These are phyloP conservation scores for Claviceps lovelessii DNA, from an alignment of 2,329 filamentous ascomycete genomes.

Conservation along the genomic window DNA sequence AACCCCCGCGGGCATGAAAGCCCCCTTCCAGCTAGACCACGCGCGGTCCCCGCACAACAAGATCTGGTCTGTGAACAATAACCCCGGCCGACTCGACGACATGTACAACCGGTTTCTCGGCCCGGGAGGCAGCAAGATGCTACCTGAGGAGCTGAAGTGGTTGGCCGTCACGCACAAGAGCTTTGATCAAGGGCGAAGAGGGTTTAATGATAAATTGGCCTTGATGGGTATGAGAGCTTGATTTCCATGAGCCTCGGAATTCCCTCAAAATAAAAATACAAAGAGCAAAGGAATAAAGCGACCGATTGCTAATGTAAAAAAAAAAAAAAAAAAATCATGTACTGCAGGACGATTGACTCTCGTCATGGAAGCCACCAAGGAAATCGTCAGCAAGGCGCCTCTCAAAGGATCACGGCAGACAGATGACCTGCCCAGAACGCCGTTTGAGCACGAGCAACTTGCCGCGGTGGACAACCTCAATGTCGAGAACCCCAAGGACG, in stretches of 20 bases:
- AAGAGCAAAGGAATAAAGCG: background rate
- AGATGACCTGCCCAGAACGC: constrained; percentile 42
- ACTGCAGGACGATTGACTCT: constrained; percentile 22
- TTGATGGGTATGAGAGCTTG: constrained; percentile 50
- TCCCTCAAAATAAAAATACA: background rate
- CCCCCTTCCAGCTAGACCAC: constrained; percentile 48
- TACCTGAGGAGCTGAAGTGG: constrained; percentile 92
- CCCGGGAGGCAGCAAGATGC: constrained; percentile 51
- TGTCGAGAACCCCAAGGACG: constrained; percentile 39
- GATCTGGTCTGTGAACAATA: constrained; percentile 57
- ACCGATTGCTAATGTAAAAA: too few relatives aligned
- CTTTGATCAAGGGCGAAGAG: constrained; percentile 86
- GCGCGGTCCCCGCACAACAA: constrained; percentile 38
- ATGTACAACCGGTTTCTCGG: constrained; percentile 70
- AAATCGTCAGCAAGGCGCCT: constrained; percentile 21
- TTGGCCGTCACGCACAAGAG: constrained; percentile 94
- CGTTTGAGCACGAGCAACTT: constrained; percentile 58
- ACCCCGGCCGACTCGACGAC: constrained; percentile 58
- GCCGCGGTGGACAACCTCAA: constrained; percentile 61
- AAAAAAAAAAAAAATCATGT: background rate
- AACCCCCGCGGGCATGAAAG: constrained; percentile 56
- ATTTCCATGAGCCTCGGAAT: too few relatives aligned
- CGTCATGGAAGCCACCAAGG: constrained; percentile 25
- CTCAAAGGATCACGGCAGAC: constrained; percentile 11
- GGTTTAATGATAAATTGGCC: constrained; percentile 88